phyloP scores from a whole-genome alignment of 2,329 filamentous ascomycete species.

The Exserohilum turcica region DNA sequence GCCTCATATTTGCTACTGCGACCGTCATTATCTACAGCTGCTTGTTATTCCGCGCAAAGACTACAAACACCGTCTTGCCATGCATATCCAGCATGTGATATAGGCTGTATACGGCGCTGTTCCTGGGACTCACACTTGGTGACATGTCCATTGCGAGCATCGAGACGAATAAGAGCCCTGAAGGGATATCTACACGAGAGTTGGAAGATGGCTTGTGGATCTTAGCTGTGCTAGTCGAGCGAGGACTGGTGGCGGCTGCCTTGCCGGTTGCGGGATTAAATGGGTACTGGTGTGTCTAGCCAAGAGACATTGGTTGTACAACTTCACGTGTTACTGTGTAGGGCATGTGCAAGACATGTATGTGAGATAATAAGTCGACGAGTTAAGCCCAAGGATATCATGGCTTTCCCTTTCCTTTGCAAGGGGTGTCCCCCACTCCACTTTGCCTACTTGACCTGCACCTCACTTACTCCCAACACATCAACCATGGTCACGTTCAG shows the following conservation, averaged over 20 bases:
- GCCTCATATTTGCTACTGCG: neutral
- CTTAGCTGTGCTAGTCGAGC: neutral
- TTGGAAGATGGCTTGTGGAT: neutral
- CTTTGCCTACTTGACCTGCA: too few species aligned
- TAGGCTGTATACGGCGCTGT: constrained; percentile 17
- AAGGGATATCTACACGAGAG: neutral
- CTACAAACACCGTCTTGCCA: constrained; percentile 17
- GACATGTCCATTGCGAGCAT: constrained; percentile 14
- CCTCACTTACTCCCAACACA: too few species aligned
- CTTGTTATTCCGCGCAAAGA: constrained; percentile 12
- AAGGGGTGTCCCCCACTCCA: too few species aligned
- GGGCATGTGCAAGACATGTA: neutral
- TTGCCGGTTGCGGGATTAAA: neutral
- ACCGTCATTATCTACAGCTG: constrained; percentile 2
- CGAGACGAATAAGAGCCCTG: constrained; percentile 6
- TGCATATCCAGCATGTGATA: constrained; percentile 19
- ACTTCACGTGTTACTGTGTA: neutral
- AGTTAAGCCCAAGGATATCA: too few species aligned
- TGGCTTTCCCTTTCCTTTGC: too few species aligned
- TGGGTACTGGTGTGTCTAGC: neutral
- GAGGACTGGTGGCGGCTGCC: neutral
- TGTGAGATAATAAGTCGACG: neutral
- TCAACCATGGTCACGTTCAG: too few species aligned
- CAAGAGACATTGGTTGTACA: neutral
- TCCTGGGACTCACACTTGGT: constrained; percentile 4